A percentile compares a stretch with the other conserved stretches of the same genome.
These are phyloP conservation scores for Apiospora phragmitis DNA, from an alignment of 2,329 filamentous ascomycete genomes.

Conservation along the genomic window DNA sequence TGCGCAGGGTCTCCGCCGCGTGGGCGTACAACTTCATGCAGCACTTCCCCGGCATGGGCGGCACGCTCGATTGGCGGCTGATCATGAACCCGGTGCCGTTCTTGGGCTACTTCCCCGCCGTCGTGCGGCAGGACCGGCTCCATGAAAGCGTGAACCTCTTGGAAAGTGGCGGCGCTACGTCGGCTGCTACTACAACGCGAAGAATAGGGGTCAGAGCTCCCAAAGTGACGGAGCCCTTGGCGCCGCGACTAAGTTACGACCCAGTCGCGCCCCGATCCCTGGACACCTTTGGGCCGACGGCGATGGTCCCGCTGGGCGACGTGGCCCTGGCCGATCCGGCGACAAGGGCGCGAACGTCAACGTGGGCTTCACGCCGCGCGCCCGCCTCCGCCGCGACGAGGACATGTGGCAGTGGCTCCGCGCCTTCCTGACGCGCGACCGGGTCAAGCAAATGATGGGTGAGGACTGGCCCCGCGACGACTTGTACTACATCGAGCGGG, in stretches of 20 bases:
- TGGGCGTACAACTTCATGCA: constrained; percentile 40
- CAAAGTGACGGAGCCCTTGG: constrained; percentile 26
- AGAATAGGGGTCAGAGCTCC: constrained; percentile 25
- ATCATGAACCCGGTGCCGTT: constrained; percentile 39
- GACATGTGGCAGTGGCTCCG: constrained; percentile 43
- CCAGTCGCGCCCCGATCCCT: constrained; percentile 16
- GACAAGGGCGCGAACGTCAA: constrained; percentile 29
- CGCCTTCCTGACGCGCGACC: constrained; percentile 34
- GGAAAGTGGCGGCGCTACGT: neutral
- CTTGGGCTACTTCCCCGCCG: constrained; percentile 42
- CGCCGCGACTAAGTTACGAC: constrained; percentile 25
- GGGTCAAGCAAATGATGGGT: constrained; percentile 39
- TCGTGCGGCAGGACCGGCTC: constrained; percentile 28
- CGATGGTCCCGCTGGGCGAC: constrained; percentile 35
- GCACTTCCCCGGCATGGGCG: constrained; percentile 45
- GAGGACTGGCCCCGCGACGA: constrained; percentile 41
- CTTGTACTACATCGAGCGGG: constrained; percentile 42
- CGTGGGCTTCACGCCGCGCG: constrained; percentile 37
- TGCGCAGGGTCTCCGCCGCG: constrained; percentile 31
- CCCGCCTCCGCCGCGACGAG: constrained; percentile 35
- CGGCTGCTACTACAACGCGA: neutral
- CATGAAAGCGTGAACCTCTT: constrained; percentile 22
- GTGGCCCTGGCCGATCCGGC: constrained; percentile 24
- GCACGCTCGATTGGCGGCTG: constrained; percentile 39
- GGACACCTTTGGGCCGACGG: constrained; percentile 40